Base-by-base conservation (phyloP, 2,329 filamentous ascomycete species). In the Onygenales sp. region DNA sequence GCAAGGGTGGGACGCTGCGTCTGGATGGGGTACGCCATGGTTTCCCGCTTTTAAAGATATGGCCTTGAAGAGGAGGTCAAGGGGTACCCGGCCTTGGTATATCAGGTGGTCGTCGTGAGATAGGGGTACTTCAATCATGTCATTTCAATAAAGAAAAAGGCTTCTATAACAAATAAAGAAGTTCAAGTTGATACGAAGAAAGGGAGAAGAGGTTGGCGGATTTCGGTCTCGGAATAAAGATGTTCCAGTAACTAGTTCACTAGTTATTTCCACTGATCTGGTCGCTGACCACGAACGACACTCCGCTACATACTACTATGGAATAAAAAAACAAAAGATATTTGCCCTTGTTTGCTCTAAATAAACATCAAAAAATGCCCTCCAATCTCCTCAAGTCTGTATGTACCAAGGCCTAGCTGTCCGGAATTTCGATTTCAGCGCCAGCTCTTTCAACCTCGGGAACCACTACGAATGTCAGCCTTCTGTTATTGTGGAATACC, bases 1-100 rank as follows among this genome's bases (percentile, higher is more conserved):
- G 3, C 38, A 53, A 38, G 66, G 66, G 7, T 69, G 66, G 66
- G 66, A 69, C 60, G 65, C 66, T 1, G 66, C 68, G 10, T 66
- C 64, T 5, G 66, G 65, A 10, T 55, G 65, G 35, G 66, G 66
- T 5, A 69, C 64, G 3, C 66, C 65, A 14, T 47, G 32, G 44
- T 47, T 47, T 47, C 44, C 44, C 7, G 36, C 33, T 7, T 47
- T 47, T 14, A 47, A 17, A 33, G 31, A 47, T 9, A 5, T 47
- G 7, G 44, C 44, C 13, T 47, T 47, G 44, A 33, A 47, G 32
- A 36, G 44, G 21, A 47, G n/a, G 8, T 33, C 13, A 33, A 47
- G 44, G 35, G 44, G 10, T 9, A 47, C 44, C 11, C 44, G 13
- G n/a, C 44, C 44, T 4, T 47, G 44, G 44, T 47, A 47, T 47